These are phyloP conservation scores for Salix dunnii DNA, from an alignment of 345 rosid genomes.

Conservation along the genomic window DNA sequence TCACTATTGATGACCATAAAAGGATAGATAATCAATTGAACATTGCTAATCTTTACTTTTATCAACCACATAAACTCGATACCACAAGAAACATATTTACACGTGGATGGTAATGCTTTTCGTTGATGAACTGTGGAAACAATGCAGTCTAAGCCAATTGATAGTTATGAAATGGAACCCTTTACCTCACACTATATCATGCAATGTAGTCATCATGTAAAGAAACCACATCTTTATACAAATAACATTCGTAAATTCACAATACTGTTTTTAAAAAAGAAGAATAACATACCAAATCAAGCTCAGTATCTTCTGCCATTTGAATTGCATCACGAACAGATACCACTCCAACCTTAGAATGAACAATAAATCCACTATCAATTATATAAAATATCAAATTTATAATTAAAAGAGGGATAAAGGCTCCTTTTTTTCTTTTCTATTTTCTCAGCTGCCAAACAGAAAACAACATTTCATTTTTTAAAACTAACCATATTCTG, in stretches of 20 bases:
- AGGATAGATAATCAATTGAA: neutral
- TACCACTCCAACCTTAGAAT: constrained; percentile 67
- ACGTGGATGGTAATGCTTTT: neutral
- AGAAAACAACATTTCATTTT: neutral
- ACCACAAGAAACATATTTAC: neutral
- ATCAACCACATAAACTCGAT: neutral
- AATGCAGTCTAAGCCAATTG: neutral
- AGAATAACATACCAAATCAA: constrained; percentile 64
- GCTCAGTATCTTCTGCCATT: constrained; percentile 83
- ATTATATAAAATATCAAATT: neutral
- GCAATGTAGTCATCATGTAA: neutral
- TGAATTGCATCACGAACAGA: constrained; percentile 66
- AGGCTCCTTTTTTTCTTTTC: neutral
- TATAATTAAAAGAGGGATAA: neutral
- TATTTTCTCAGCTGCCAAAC: constrained; percentile 10
- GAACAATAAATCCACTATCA: constrained; percentile 4
- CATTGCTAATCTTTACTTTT: neutral
- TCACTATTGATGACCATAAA: neutral
- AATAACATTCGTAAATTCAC: neutral
- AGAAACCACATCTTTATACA: neutral
- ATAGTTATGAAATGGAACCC: neutral
- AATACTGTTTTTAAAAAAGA: neutral
- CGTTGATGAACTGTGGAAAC: neutral
- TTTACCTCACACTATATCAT: neutral
- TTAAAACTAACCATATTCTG: constrained; percentile 74